phyloP scores from a whole-genome alignment of 176 grass and related monocot species.

The Aegilops tauschii region DNA sequence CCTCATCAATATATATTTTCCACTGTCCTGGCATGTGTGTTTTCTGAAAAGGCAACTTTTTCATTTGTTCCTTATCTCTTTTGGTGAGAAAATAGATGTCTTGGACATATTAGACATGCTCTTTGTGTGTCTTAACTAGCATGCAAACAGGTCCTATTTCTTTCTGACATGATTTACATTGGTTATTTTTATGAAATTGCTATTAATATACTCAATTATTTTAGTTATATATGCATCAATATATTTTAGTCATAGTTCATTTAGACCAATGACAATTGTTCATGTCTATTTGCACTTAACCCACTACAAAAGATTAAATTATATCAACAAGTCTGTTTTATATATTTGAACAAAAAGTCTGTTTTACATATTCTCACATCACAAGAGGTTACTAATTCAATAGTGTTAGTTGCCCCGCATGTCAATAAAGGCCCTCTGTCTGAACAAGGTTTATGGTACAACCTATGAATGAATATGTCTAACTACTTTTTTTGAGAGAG shows the following conservation, averaged over 20 bases:
- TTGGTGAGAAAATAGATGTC: background rate
- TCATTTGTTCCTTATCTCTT: conserved; percentile 5
- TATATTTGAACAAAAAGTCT: background rate
- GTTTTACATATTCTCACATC: background rate
- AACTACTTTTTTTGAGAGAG: background rate
- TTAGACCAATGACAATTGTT: background rate
- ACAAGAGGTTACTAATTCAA: background rate
- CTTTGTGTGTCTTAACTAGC: background rate
- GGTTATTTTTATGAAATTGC: background rate
- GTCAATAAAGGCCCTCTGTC: conserved; percentile 14
- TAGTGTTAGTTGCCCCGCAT: background rate
- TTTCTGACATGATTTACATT: background rate
- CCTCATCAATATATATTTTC: background rate
- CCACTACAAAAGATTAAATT: background rate
- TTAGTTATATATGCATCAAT: background rate
- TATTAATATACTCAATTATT: conserved; percentile 2
- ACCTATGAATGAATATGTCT: background rate
- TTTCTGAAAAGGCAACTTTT: background rate
- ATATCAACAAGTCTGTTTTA: background rate
- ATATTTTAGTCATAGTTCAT: background rate
- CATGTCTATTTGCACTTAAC: background rate
- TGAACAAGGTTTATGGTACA: background rate
- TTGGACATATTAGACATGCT: background rate
- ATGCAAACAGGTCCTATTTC: background rate
- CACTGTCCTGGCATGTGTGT: background rate